These are phyloP conservation scores for Podospora fimiseda DNA, from an alignment of 495 filamentous ascomycete genomes.

Conservation along the genomic window DNA sequence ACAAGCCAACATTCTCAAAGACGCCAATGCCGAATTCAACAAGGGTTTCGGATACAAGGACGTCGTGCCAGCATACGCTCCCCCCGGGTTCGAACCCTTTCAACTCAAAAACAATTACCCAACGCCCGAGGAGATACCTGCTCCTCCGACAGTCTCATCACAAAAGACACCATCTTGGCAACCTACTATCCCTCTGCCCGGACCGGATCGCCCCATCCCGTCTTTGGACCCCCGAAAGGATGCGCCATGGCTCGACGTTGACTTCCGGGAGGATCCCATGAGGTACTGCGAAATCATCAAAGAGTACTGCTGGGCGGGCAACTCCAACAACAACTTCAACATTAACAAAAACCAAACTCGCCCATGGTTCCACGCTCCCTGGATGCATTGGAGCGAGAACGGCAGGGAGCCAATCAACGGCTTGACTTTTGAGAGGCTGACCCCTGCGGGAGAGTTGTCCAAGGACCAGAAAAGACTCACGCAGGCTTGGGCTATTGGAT, in stretches of 20 bases:
- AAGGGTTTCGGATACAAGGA: not conserved
- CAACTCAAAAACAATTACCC: slow-evolving; percentile 1
- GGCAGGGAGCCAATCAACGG: slow-evolving; percentile 1
- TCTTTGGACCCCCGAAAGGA: not conserved
- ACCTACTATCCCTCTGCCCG: not conserved
- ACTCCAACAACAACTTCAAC: not conserved
- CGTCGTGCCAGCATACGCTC: not conserved
- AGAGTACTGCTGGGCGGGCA: slow-evolving; percentile 2
- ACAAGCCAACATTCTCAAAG: not conserved
- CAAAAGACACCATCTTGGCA: not conserved
- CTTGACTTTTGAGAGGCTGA: not conserved
- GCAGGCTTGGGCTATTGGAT: not conserved
- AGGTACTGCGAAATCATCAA: not conserved
- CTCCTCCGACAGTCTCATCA: not conserved
- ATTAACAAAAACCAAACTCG: not conserved
- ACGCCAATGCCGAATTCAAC: slow-evolving; percentile 1
- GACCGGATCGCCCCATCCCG: not conserved
- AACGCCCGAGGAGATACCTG: not conserved
- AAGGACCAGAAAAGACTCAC: not conserved
- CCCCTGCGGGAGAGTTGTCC: not conserved
- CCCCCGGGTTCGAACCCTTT: not conserved
- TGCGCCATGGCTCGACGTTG: not conserved
- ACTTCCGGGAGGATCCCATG: not conserved
- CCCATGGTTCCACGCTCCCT: not conserved
- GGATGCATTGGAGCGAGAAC: slow-evolving; percentile 1